Conservation (phyloP, 805 yeast genomes). For the Yueomyces sp. region DNA sequence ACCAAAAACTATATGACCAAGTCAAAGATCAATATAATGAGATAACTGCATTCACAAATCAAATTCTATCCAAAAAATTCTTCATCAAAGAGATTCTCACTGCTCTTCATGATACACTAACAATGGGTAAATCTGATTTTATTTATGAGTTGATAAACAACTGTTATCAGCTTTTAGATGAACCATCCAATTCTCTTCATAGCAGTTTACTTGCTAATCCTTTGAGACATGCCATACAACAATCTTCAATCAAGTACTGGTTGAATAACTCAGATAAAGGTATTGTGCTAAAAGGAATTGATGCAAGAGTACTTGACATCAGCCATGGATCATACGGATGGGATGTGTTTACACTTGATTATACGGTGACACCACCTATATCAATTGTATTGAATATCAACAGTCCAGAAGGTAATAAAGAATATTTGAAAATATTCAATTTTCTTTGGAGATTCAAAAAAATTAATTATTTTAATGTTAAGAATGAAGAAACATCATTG, state of each 20-base stretch:
- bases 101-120: slow-evolving; percentile 49
- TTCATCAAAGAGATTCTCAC: slow-evolving; percentile 39
- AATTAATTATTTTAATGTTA: slow-evolving; percentile 37
- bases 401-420: slow-evolving; percentile 32
- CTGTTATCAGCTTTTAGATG: slow-evolving; percentile 26
- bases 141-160: slow-evolving; percentile 48
- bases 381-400: slow-evolving; percentile 41
- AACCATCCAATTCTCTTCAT: slow-evolving; percentile 50
- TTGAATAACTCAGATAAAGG: slow-evolving; percentile 21
- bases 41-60: slow-evolving; percentile 37
- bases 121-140: slow-evolving; percentile 74
- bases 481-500: slow-evolving; percentile 32
- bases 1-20: slow-evolving; percentile 20
- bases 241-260: slow-evolving; percentile 35
- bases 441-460: slow-evolving; percentile 72
- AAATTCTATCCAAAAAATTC: slow-evolving; percentile 35
- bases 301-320: slow-evolving; percentile 69
- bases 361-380: slow-evolving; percentile 39
- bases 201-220: slow-evolving; percentile 53
- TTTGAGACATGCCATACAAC: slow-evolving; percentile 48
- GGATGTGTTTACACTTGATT: slow-evolving; percentile 88
- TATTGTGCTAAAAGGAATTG: slow-evolving; percentile 41
- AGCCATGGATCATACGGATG: slow-evolving; percentile 71
- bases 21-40: slow-evolving; percentile 36
- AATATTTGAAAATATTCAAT: slow-evolving; percentile 70